phyloP scores from a whole-genome alignment of 2,329 filamentous ascomycete species.

The Tolypocladium ophioglossoides region DNA sequence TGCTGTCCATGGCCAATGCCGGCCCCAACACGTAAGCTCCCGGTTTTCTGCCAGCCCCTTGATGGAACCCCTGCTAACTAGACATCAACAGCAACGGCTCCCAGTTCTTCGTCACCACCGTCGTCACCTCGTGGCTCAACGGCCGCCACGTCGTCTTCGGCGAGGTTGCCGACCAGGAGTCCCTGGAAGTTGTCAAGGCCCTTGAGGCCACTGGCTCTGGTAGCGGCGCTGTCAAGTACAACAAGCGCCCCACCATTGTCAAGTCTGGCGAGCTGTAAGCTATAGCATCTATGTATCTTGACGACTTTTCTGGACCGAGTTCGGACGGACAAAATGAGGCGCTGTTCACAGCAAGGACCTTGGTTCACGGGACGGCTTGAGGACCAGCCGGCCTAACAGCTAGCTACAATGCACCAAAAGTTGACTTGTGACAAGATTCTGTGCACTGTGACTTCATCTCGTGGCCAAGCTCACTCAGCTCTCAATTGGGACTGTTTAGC shows the following conservation, averaged over 20 bases:
- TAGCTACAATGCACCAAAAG: background rate
- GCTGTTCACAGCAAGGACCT: background rate
- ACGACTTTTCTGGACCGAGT: background rate
- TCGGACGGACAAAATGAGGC: background rate
- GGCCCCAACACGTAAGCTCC: conserved; percentile 74
- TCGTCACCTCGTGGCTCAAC: conserved; percentile 77
- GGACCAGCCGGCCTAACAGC: background rate
- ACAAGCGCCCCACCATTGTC: conserved; percentile 48
- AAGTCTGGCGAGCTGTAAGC: conserved; percentile 38
- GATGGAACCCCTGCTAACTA: conserved; percentile 12
- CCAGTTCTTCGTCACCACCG: conserved; percentile 96
- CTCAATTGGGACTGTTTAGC: background rate
- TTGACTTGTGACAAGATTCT: background rate
- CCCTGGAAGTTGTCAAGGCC: conserved; percentile 45
- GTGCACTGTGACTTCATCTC: background rate
- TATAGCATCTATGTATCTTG: conserved; percentile 8
- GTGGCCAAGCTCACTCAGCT: background rate
- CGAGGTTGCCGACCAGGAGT: conserved; percentile 47
- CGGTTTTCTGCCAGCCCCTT: background rate
- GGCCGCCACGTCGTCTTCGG: conserved; percentile 80
- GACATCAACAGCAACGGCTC: conserved; percentile 72
- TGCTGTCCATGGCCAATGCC: conserved; percentile 92
- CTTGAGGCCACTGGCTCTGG: conserved; percentile 49
- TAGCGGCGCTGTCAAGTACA: conserved; percentile 44
- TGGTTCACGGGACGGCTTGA: background rate